A percentile compares a stretch with the other conserved stretches of the same genome.
These are phyloP conservation scores for Infundibulicybe gibba DNA, from an alignment of 768 basidiomycete species.

Conservation along the genomic window DNA sequence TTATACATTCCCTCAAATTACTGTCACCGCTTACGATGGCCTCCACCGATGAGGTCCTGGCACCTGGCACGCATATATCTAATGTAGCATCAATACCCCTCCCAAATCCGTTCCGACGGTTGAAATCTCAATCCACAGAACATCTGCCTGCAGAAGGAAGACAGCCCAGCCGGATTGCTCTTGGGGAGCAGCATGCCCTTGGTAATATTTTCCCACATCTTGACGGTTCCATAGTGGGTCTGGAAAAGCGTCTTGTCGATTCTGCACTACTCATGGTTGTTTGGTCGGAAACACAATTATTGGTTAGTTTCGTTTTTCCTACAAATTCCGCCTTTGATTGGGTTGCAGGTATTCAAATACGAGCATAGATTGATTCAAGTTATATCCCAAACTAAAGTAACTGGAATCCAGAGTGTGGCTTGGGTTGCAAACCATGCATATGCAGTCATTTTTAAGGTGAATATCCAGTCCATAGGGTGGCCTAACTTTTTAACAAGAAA, in stretches of 20 bases:
- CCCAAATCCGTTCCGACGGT: constrained; percentile 63
- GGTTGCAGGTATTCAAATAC: constrained; percentile 35
- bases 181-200: constrained; percentile 25
- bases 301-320: constrained; percentile 23
- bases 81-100: constrained; percentile 36
- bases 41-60: constrained; percentile 12
- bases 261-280: constrained; percentile 34
- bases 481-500: constrained; percentile 2
- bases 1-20: constrained; percentile 30
- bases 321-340: not conserved
- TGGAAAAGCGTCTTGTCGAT: constrained; percentile 19
- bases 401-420: constrained; percentile 22
- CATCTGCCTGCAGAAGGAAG: constrained; percentile 24
- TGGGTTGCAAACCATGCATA: constrained; percentile 39
- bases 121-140: constrained; percentile 48
- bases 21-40: constrained; percentile 23
- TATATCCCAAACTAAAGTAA: constrained; percentile 22
- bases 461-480: not conserved
- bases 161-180: constrained; percentile 20
- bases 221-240: constrained; percentile 18
- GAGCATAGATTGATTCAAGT: constrained; percentile 19
- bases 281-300: constrained; percentile 44
- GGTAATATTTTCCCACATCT: constrained; percentile 25
- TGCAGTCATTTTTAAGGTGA: constrained; percentile 36
- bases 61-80: constrained; percentile 4